These are phyloP conservation scores for Cyberlindnera maclurae DNA, from an alignment of 805 yeast genomes.

Conservation along the genomic window DNA sequence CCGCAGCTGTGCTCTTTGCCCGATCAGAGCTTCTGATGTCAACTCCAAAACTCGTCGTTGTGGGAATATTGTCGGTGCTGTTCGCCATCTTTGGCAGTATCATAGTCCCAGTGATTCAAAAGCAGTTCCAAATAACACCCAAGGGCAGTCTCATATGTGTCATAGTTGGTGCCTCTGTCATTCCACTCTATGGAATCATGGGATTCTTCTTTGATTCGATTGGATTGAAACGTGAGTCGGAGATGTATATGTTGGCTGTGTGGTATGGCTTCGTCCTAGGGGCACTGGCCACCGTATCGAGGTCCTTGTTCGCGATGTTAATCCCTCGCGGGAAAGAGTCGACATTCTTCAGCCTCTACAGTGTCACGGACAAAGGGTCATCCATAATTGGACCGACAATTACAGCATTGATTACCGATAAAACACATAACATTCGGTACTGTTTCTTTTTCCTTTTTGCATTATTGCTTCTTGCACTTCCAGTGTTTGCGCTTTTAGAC, in stretches of 20 bases:
- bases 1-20: constrained; percentile 73
- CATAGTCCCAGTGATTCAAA: constrained; percentile 39
- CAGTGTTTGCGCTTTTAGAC: constrained; percentile 48
- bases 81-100: constrained; percentile 66
- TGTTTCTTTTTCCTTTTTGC: constrained; percentile 58
- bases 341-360: constrained; percentile 66
- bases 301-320: constrained; percentile 60
- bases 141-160: constrained; percentile 43
- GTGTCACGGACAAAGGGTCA: constrained; percentile 77
- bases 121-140: constrained; percentile 34
- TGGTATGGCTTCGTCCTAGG: constrained; percentile 78
- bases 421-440: constrained; percentile 66
- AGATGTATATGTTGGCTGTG: constrained; percentile 60
- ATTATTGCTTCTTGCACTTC: constrained; percentile 48
- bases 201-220: constrained; percentile 51
- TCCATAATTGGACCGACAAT: constrained; percentile 67
- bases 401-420: constrained; percentile 66
- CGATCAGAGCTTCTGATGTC: constrained; percentile 63
- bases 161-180: constrained; percentile 53
- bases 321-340: constrained; percentile 74
- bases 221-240: constrained; percentile 58
- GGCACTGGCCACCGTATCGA: constrained; percentile 60
- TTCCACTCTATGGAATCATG: constrained; percentile 64
- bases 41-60: constrained; percentile 54
- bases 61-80: constrained; percentile 59